Conservation (phyloP, 1,139 yeast genomes). For the Yamadazyma triangularis region DNA sequence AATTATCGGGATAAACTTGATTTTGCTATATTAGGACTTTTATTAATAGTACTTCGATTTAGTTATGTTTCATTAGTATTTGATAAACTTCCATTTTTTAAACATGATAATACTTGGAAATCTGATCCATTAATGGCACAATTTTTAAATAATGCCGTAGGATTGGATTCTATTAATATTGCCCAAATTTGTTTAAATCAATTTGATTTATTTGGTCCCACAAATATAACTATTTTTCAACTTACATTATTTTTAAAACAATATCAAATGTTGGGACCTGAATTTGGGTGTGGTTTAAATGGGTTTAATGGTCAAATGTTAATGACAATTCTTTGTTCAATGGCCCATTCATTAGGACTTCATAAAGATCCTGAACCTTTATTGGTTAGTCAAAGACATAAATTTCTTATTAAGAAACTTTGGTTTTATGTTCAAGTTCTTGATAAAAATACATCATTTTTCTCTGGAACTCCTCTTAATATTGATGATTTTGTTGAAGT, state of each 20-base stretch:
- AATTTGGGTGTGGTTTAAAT: slow-evolving; percentile 3
- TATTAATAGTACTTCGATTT: slow-evolving; percentile 18
- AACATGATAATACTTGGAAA: neutral
- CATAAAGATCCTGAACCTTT: slow-evolving; percentile 38
- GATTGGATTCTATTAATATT: slow-evolving; percentile 28
- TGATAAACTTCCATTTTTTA: neutral
- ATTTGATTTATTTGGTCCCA: slow-evolving; percentile 20
- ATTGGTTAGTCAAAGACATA: too few relatives aligned
- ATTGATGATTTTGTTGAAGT: too few relatives aligned
- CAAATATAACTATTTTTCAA: slow-evolving; percentile 5
- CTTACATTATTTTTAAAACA: slow-evolving; percentile 4
- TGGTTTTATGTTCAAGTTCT: neutral
- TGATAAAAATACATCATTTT: neutral
- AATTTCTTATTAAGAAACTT: too few relatives aligned
- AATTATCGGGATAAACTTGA: slow-evolving; percentile 14
- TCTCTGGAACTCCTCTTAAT: neutral
- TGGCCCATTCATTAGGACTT: slow-evolving; percentile 42
- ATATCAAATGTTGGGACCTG: slow-evolving; percentile 7
- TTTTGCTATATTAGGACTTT: slow-evolving; percentile 19
- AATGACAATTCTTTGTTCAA: slow-evolving; percentile 23
- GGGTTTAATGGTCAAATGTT: neutral
- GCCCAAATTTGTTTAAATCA: slow-evolving; percentile 35
- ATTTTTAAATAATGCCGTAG: slow-evolving; percentile 16
- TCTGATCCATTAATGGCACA: neutral
- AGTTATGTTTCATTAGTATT: slow-evolving; percentile 15